A percentile compares a stretch with the other conserved stretches of the same genome.
These are phyloP conservation scores for Crithidia brevicula DNA, from an alignment of 208 protist species.

Conservation along the genomic window DNA sequence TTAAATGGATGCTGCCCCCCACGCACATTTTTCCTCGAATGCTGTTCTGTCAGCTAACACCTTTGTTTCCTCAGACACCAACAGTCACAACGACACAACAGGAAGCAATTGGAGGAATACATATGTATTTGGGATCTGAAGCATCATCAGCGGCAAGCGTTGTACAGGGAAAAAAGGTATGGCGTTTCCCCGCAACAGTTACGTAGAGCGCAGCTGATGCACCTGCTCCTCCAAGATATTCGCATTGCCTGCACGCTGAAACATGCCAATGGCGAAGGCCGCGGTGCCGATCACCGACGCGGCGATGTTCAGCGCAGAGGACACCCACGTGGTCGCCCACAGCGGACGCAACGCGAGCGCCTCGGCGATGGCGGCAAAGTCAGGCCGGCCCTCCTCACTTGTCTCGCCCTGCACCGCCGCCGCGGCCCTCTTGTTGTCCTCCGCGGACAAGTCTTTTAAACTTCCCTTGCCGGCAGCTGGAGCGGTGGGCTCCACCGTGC, in stretches of 20 bases:
- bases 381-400: not conserved
- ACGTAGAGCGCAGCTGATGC: conserved; percentile 22
- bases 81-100: no score
- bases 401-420: not conserved
- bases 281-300: conserved; percentile 38
- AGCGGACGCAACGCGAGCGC: conserved; percentile 35
- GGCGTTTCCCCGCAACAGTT: no score
- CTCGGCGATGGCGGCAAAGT: conserved; percentile 40
- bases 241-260: conserved; percentile 74
- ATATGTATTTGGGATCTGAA: no score
- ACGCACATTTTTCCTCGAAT: no score
- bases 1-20: no score
- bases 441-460: not conserved
- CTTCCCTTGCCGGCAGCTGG: not conserved
- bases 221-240: conserved; percentile 74
- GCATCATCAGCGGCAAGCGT: no score
- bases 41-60: no score
- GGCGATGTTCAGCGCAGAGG: conserved; percentile 32
- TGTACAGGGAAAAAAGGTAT: no score
- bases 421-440: not conserved
- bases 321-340: conserved; percentile 35
- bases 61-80: no score
- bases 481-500: not conserved
- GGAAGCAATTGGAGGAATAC: no score
- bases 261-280: conserved; percentile 61